Evolutionary conservation across 164 flowering plant species (phyloP).

Genomic region (Liriodendron chinense): DNA sequence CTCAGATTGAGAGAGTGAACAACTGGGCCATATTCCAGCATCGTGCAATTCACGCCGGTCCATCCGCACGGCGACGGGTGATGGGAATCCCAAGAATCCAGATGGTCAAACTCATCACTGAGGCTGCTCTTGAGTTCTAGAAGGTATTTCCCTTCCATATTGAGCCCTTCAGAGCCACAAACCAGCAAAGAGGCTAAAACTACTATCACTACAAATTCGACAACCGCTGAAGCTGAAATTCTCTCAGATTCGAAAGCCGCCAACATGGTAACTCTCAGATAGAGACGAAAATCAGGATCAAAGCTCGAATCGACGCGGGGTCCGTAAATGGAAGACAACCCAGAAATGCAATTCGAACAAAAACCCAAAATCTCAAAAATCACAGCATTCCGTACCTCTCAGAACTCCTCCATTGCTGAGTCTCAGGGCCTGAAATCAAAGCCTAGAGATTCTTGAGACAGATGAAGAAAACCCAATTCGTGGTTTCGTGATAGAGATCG

Average conservation of each 20-base stretch:
- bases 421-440: background rate
- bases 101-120: conserved; percentile 14
- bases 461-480: background rate
- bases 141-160: conserved; percentile 19
- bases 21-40: conserved; percentile 25
- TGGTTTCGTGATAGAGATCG: background rate
- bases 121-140: conserved; percentile 20
- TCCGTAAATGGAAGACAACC: background rate
- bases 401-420: background rate
- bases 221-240: background rate
- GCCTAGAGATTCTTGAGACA: background rate
- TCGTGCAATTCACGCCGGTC: conserved; percentile 17
- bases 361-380: background rate
- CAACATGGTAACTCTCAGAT: conserved; percentile 2
- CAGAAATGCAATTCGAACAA: background rate
- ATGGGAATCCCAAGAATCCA: conserved; percentile 18
- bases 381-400: background rate
- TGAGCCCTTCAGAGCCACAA: conserved; percentile 10
- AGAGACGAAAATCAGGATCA: background rate
- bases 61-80: conserved; percentile 21
- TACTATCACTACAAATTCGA: background rate
- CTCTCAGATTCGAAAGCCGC: background rate
- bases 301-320: background rate
- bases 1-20: conserved; percentile 61
- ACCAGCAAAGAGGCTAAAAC: conserved; percentile 1